Percentiles rank a stretch among this genome's conserved stretches.
Conservation (phyloP, 1,139 yeast genomes). For the Kluyveromyces sp. region DNA sequence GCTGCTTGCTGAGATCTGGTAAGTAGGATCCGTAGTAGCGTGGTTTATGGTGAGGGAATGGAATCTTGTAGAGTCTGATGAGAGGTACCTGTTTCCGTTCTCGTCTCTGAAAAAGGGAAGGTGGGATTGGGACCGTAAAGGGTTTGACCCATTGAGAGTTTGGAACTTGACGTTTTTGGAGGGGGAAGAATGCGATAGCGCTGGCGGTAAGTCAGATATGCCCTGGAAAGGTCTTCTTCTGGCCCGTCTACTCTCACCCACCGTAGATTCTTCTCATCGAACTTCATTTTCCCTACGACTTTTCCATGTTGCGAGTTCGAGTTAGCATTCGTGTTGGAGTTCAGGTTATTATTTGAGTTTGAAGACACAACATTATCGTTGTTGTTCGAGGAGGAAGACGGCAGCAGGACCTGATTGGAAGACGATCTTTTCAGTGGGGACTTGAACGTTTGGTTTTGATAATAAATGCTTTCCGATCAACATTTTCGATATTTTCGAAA, state of each 20-base stretch:
- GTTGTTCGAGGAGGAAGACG: too few species aligned
- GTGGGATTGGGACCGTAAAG: constrained; percentile 10
- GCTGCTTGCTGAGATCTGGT: constrained; percentile 18
- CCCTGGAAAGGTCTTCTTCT: constrained; percentile 34
- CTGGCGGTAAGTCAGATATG: constrained; percentile 21
- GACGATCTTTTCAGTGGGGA: constrained; percentile 5
- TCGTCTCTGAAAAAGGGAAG: constrained; percentile 6
- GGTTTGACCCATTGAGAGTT: constrained; percentile 13
- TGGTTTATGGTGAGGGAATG: constrained; percentile 13
- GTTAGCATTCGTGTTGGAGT: not conserved
- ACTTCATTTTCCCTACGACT: constrained; percentile 44
- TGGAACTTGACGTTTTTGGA: constrained; percentile 6
- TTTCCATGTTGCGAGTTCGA: constrained; percentile 12
- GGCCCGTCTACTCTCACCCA: constrained; percentile 39
- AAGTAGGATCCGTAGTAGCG: constrained; percentile 13
- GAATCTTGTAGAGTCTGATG: constrained; percentile 15
- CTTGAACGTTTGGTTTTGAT: constrained; percentile 14
- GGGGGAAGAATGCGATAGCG: constrained; percentile 7
- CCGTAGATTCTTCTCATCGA: constrained; percentile 45
- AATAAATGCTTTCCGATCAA: constrained; percentile 18
- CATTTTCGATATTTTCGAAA: constrained; percentile 32
- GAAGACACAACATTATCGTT: too few species aligned
- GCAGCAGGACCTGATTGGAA: not conserved
- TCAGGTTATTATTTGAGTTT: too few species aligned
- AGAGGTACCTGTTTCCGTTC: constrained; percentile 3